Evolutionary conservation across 768 basidiomycete genomes (phyloP), one percentile per base, ranked within the genome.

Genomic region (Mycena albidolilacea): DNA sequence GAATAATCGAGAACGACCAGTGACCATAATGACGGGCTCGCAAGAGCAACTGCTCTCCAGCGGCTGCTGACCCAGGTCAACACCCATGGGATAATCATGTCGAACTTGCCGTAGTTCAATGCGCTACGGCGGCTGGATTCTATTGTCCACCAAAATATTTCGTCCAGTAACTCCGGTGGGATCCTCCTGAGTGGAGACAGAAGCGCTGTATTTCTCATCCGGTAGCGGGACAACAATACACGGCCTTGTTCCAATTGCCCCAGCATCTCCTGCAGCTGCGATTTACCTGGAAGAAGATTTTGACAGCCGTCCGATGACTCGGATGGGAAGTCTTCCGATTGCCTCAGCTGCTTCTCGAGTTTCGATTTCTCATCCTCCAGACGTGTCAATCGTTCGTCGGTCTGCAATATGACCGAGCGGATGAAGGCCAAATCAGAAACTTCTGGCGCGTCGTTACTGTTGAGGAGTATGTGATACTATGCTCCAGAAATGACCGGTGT

Each of bases 361-460:
- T 55, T 57, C 19, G 44, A 46, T 48, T 50, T 70, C 46, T 70
- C 55, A 12, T n/a, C 55, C 37, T 64, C 69, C n/a, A 70, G 52
- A 39, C 5, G 15, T 41, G 50, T 41, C 50, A 69, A 57, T 5
- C 54, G 61, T 21, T 62, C 30, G 14, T 37, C n/a, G 12, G 12
- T 46, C 7, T 44, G 12, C 39, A 52, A 55, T 1, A 69, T 23
- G 17, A 38, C 7, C 2, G 68, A 35, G 7, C 6, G 48, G 48
- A 50, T n/a, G 19, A 50, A 7, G 19, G 15, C 19, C 15, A n/a
- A 19, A 7, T 50, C 19, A 50, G 48, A 50, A n/a, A n/a, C 48
- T 17, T 50, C 10, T 50, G 48, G 48, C n/a, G 48, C 19, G 7
- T 50, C 48, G 48, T 50, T 50, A 19, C 19, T 50, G 48, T 50